Evolutionary conservation across 305 asterid genomes (phyloP), one percentile per base, ranked within the genome.

Genomic region (Fraxinus angustifolia): DNA sequence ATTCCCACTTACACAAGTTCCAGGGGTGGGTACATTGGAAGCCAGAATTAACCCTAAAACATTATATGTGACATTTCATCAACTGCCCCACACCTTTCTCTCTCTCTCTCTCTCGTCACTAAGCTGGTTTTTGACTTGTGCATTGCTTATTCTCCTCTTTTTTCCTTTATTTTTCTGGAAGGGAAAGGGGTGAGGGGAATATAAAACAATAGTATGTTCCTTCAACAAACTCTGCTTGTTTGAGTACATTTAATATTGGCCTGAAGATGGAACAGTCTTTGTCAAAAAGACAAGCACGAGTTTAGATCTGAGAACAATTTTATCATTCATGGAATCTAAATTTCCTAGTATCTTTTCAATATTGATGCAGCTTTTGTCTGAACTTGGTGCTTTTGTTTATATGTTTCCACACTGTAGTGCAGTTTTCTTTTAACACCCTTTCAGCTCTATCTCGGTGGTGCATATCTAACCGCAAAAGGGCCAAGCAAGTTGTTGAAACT

Each of bases 361-460:
- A 42, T 75, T 42, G 68, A 71, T 50, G 56, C 48, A 78, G 34
- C 73, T 67, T 74, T 17, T 70, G 80, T 80, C 73, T 77, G 78
- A 60, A 79, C 34, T 79, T 83, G 73, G 72, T 53, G 62, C 65
- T 48, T 84, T 17, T 81, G 78, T 82, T 85, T 81, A 73, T 75
- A 77, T 60, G 38, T 75, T 31, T 78, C 75, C 4, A 10, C 36
- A 4, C 36, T 80, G 31, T 38, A 53, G 76, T 72, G 19, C 79
- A 45, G 76, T 80, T 86, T 76, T 86, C 85, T 65, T 85, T 91
- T 91, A 88, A 93, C 92, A 79, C 77, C 35, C 70, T 35, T 84
- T 85, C 88, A 96, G 99, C 97, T 80, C 87, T 94, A 85, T 96
- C 99, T 30, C 87, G 88, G 56, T 94, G 97, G 99, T 96, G 99